A percentile compares a stretch with the other conserved stretches of the same genome.
phyloP scores from a whole-genome alignment of 352 stramenopile genomes.

The Phytophthora sp. region DNA sequence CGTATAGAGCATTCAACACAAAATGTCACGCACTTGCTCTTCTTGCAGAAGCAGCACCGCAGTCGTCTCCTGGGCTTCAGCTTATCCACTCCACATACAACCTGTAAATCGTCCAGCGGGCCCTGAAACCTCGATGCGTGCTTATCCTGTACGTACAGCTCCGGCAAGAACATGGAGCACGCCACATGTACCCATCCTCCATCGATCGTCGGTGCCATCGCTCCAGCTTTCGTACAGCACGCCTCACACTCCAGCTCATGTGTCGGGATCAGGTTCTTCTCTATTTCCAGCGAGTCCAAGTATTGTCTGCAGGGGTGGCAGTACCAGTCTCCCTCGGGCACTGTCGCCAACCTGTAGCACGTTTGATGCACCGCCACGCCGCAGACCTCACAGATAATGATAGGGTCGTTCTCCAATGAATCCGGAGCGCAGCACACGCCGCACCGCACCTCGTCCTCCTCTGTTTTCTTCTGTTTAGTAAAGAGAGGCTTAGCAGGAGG shows the following conservation, averaged over 20 bases:
- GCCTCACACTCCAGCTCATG: conserved; percentile 63
- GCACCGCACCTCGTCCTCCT: conserved; percentile 49
- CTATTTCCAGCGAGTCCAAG: conserved; percentile 45
- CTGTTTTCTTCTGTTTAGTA: not conserved
- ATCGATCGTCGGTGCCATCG: conserved; percentile 53
- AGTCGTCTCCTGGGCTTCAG: conserved; percentile 58
- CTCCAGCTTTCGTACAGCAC: conserved; percentile 59
- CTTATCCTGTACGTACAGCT: conserved; percentile 59
- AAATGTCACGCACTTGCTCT: conserved; percentile 31
- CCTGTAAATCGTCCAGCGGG: conserved; percentile 49
- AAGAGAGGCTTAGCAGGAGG: not conserved
- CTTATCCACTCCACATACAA: conserved; percentile 67
- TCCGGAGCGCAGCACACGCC: conserved; percentile 69
- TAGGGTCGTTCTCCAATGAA: conserved; percentile 74
- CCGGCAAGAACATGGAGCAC: conserved; percentile 83
- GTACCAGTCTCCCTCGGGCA: conserved; percentile 82
- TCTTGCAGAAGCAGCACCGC: conserved; percentile 81
- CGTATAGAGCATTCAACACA: conserved; percentile 3
- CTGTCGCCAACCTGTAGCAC: conserved; percentile 71
- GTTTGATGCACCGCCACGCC: conserved; percentile 77
- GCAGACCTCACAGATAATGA: conserved; percentile 85
- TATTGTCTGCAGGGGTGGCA: conserved; percentile 73
- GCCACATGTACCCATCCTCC: conserved; percentile 75
- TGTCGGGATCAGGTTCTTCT: conserved; percentile 55
- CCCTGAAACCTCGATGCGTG: conserved; percentile 28